phyloP scores from a whole-genome alignment of 139 green algal species.

The Chlorella sorokiniana region DNA sequence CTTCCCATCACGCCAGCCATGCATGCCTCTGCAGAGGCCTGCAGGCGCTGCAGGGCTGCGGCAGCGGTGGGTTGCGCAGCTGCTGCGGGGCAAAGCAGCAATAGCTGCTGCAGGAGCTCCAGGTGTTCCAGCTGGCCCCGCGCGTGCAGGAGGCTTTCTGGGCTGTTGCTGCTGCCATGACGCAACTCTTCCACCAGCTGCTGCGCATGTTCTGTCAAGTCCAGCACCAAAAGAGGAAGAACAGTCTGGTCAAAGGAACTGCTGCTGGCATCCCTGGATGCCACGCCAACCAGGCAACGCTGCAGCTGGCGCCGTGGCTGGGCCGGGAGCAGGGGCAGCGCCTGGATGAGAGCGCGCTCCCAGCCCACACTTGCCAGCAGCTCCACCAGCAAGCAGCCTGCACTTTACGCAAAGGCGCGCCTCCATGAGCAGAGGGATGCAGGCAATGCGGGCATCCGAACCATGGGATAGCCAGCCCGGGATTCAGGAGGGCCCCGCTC shows the following conservation, averaged over 20 bases:
- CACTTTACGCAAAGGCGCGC: no score
- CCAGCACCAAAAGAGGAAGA: not conserved
- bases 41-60: not conserved
- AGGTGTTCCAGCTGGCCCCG: not conserved
- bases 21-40: not conserved
- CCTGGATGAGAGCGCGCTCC: not conserved
- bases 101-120: conserved; percentile 15
- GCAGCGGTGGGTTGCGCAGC: not conserved
- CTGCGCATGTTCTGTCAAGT: not conserved
- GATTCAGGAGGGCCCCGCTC: no score
- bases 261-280: not conserved
- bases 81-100: conserved; percentile 4
- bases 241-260: not conserved
- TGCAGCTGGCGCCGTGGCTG: not conserved
- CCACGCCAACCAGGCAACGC: not conserved
- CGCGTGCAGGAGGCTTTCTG: no score
- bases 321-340: not conserved
- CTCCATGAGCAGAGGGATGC: not conserved
- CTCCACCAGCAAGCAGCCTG: not conserved
- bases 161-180: no score
- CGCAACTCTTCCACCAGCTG: not conserved
- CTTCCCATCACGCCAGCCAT: not conserved
- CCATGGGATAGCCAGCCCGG: no score
- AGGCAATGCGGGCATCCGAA: no score
- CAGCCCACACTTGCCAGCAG: not conserved